A percentile compares a stretch with the other conserved stretches of the same genome.
Evolutionary conservation across 2,329 filamentous ascomycete genomes (phyloP).

Genomic region (Thyridium curvatum): DNA sequence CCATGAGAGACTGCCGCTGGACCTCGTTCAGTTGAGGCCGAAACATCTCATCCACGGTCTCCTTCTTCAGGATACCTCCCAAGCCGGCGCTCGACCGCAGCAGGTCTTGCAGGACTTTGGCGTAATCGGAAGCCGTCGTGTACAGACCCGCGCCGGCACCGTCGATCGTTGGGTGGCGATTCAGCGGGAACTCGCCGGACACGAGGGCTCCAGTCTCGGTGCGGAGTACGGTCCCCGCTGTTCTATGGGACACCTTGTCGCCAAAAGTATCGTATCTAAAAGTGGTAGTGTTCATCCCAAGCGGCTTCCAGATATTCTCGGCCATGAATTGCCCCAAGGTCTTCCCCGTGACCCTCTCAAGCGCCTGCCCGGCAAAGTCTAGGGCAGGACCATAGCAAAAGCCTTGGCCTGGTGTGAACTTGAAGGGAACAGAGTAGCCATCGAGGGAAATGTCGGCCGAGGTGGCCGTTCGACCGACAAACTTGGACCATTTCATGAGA

Average conservation of each 20-base stretch:
- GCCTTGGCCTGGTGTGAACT: conserved; percentile 36
- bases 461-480: conserved; percentile 22
- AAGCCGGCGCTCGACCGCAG: conserved; percentile 14
- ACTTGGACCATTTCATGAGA: conserved; percentile 30
- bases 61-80: conserved; percentile 19
- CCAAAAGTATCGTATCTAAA: conserved; percentile 18
- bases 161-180: conserved; percentile 25
- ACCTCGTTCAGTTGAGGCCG: conserved; percentile 29
- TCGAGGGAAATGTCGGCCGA: conserved; percentile 24
- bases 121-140: conserved; percentile 33
- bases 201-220: not conserved
- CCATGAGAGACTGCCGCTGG: conserved; percentile 15
- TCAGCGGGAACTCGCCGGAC: conserved; percentile 6
- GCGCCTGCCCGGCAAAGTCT: conserved; percentile 40
- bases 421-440: conserved; percentile 34
- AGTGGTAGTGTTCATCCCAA: conserved; percentile 27
- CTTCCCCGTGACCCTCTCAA: conserved; percentile 31
- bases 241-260: conserved; percentile 6
- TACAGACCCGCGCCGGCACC: conserved; percentile 37
- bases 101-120: conserved; percentile 24
- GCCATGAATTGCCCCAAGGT: conserved; percentile 22
- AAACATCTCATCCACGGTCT: conserved; percentile 27
- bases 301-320: conserved; percentile 25
- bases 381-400: conserved; percentile 41
- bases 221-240: not conserved